These are phyloP conservation scores for Erythrophleum fordii DNA, from an alignment of 306 rosid genomes.

Conservation along the genomic window DNA sequence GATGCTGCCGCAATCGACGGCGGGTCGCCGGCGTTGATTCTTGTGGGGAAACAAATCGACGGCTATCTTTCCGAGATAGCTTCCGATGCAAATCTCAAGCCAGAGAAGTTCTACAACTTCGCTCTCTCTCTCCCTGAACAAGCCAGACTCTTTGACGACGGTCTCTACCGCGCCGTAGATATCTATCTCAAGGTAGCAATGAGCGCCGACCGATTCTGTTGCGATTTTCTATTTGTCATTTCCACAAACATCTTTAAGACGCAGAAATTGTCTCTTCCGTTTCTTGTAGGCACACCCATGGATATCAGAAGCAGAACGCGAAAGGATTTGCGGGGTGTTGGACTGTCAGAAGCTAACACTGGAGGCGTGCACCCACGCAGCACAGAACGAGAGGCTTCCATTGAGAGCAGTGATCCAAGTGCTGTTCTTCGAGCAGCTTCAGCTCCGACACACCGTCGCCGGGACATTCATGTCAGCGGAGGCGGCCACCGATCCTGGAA, in stretches of 20 bases:
- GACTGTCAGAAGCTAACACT: slow-evolving; percentile 88
- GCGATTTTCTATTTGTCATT: background rate
- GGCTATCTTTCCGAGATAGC: slow-evolving; percentile 92
- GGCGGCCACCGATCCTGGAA: slow-evolving; percentile 43
- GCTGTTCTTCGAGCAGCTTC: slow-evolving; percentile 95
- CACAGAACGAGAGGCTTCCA: slow-evolving; percentile 96
- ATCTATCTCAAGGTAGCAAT: slow-evolving; percentile 79
- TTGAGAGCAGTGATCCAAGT: slow-evolving; percentile 89
- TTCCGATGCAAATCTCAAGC: slow-evolving; percentile 85
- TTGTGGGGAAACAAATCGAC: slow-evolving; percentile 83
- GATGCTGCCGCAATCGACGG: slow-evolving; percentile 28
- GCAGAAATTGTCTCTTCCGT: background rate
- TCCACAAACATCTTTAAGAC: background rate
- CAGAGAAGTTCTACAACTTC: slow-evolving; percentile 61
- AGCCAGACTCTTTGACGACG: slow-evolving; percentile 93
- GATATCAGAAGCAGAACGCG: slow-evolving; percentile 75
- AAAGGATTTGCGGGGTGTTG: slow-evolving; percentile 71
- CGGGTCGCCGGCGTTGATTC: slow-evolving; percentile 28
- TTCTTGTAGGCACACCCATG: slow-evolving; percentile 71
- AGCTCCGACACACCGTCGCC: slow-evolving; percentile 92
- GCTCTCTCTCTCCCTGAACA: slow-evolving; percentile 82
- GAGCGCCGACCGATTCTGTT: background rate
- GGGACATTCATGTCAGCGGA: slow-evolving; percentile 76
- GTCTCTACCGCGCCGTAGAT: slow-evolving; percentile 91
- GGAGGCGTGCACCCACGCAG: slow-evolving; percentile 98